Percentiles rank a stretch among this genome's conserved stretches.
Conservation (phyloP, 768 basidiomycete genomes). For the Hygrophoropsis aurantiaca region DNA sequence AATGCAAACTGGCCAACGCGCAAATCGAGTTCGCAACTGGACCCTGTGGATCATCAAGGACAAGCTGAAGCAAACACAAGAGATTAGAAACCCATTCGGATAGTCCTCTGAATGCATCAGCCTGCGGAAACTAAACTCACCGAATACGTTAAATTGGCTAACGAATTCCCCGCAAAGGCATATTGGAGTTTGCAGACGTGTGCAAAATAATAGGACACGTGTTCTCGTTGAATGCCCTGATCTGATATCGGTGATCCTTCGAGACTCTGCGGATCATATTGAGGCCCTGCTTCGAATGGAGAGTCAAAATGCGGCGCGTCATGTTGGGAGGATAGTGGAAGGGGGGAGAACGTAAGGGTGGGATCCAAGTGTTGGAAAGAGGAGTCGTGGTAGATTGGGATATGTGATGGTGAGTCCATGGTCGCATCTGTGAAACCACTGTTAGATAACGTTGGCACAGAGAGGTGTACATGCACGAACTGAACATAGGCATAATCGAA, state of each 20-base stretch:
- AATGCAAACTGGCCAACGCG: constrained; percentile 74
- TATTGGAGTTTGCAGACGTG: constrained; percentile 68
- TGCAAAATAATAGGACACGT: constrained; percentile 75
- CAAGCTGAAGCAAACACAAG: constrained; percentile 32
- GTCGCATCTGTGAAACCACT: constrained; percentile 18
- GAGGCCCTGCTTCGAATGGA: constrained; percentile 33
- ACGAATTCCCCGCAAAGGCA: constrained; percentile 59
- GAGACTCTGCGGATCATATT: constrained; percentile 28
- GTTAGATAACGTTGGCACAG: constrained; percentile 8
- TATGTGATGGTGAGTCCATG: constrained; percentile 30
- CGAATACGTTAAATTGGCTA: constrained; percentile 63
- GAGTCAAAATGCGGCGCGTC: constrained; percentile 31
- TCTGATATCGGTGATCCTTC: constrained; percentile 28
- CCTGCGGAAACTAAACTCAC: constrained; percentile 41
- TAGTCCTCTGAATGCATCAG: constrained; percentile 11
- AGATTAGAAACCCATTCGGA: constrained; percentile 5
- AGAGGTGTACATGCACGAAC: constrained; percentile 12
- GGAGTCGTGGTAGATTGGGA: constrained; percentile 22
- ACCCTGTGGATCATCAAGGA: constrained; percentile 66
- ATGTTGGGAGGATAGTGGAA: constrained; percentile 32
- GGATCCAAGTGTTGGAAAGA: constrained; percentile 24
- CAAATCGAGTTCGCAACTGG: constrained; percentile 72
- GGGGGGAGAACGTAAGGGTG: constrained; percentile 34
- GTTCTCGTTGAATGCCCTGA: constrained; percentile 52
- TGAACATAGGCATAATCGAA: constrained; percentile 26